Evolutionary conservation across 257 asterid genomes (phyloP), one percentile per base, ranked within the genome.

Genomic region (Nicotiana paniculata): DNA sequence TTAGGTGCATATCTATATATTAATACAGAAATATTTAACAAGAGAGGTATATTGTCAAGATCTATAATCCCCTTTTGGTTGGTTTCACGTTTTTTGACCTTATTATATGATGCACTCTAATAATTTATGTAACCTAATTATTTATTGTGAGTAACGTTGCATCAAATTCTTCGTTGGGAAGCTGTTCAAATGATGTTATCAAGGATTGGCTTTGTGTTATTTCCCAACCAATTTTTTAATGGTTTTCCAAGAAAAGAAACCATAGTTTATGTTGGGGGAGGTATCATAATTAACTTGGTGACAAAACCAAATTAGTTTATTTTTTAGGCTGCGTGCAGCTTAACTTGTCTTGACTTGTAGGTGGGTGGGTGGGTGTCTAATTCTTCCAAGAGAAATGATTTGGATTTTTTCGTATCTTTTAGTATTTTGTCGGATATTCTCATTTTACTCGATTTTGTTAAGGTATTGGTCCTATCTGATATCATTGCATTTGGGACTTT

Each of bases 321-420:
- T 21, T 21, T 21, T 21, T 21, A 21, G 24, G 24, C 24, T 21
- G 24, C 24, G 24, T 21, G 24, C 24, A 21, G 24, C 24, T 21
- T 21, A 21, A 21, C 24, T 21, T 21, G 24, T 21, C 24, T 21
- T 21, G 24, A 21, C 24, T 21, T 21, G 24, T 21, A 21, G 24
- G 63, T 64, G 16, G 79, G 55, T 17, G 43, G 78, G 53, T 78
- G 76, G 85, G 21, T 80, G 84, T 76, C 84, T 81, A 76, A 82
- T 85, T 69, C 68, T 33, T 58, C 26, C 55, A 54, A 81, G 24
- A 43, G 46, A 80, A 80, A 67, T 82, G 15, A 77, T 33, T 74
- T 46, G 62, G 62, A 74, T 13, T 21, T 48, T 26, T 48, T 26
- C 13, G 24, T 48, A 46, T 48, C 15, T 74, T 21, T 74, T 48